phyloP scores from a whole-genome alignment of 192 early-diverging fungal genomes.

The Dispira parvispora region DNA sequence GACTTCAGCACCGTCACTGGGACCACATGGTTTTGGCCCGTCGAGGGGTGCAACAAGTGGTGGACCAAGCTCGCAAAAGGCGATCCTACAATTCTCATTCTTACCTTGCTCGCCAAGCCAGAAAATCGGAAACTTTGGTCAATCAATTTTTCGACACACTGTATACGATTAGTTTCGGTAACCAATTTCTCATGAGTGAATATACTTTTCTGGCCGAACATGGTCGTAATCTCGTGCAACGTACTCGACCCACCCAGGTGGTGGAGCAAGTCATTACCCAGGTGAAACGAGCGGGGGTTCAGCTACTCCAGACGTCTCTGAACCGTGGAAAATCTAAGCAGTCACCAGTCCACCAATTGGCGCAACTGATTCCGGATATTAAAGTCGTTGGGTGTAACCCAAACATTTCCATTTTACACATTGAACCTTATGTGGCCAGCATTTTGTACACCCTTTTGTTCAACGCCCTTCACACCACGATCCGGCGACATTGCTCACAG shows the following conservation, averaged over 20 bases:
- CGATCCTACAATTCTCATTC: too few relatives aligned
- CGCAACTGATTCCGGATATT: conserved; percentile 21
- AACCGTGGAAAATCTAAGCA: too few relatives aligned
- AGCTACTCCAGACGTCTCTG: too few relatives aligned
- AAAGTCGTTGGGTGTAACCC: conserved; percentile 27
- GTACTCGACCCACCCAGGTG: conserved; percentile 33
- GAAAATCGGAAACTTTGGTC: conserved; percentile 11
- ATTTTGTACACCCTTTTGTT: conserved; percentile 42
- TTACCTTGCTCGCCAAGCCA: too few relatives aligned
- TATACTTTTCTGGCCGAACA: conserved; percentile 37
- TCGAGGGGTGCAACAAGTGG: conserved; percentile 24
- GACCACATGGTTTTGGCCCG: conserved; percentile 21
- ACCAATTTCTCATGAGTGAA: conserved; percentile 43
- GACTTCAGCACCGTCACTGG: conserved; percentile 18
- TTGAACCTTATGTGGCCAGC: conserved; percentile 36
- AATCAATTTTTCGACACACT: conserved; percentile 39
- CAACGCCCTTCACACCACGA: conserved; percentile 35
- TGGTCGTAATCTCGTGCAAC: conserved; percentile 33
- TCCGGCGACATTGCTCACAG: conserved; percentile 22
- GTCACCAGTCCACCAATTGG: too few relatives aligned
- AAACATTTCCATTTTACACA: conserved; percentile 32
- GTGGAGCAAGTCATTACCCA: conserved; percentile 30
- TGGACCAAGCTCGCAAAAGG: neutral
- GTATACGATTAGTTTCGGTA: conserved; percentile 39
- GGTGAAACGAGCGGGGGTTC: conserved; percentile 18